phyloP scores from a whole-genome alignment of 768 basidiomycete genomes.

The Tephrocybe sp. region DNA sequence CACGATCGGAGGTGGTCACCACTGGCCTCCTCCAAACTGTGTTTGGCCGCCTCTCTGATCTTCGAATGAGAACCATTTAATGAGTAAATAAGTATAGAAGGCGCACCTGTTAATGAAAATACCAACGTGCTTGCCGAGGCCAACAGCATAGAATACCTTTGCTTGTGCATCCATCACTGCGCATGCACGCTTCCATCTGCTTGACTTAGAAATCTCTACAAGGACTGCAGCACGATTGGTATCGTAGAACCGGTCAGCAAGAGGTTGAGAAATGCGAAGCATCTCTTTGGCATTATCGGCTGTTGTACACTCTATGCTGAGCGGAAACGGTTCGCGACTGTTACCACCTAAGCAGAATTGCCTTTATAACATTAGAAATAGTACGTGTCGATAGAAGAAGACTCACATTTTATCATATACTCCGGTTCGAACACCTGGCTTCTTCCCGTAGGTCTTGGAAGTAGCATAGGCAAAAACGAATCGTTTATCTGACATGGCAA shows the following conservation, averaged over 20 bases:
- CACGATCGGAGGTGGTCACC: not conserved
- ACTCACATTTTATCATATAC: not conserved
- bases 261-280: not conserved
- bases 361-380: not conserved
- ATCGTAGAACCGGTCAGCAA: not conserved
- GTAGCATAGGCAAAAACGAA: no score
- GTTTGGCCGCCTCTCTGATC: no score
- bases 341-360: not conserved
- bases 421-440: no score
- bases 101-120: slow-evolving; percentile 2
- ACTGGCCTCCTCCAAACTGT: no score
- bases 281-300: not conserved
- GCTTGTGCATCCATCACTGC: not conserved
- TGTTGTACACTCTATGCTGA: slow-evolving; percentile 1
- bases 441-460: no score
- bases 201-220: not conserved
- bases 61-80: not conserved
- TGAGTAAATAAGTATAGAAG: not conserved
- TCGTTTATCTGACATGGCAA: no score
- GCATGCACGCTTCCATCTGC: not conserved
- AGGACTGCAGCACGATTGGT: not conserved
- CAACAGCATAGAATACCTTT: not conserved
- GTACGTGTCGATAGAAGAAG: not conserved
- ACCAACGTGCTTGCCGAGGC: not conserved
- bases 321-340: not conserved